These are phyloP conservation scores for Fabrea salina DNA, from an alignment of 169 alveolate genomes.

Conservation along the genomic window DNA sequence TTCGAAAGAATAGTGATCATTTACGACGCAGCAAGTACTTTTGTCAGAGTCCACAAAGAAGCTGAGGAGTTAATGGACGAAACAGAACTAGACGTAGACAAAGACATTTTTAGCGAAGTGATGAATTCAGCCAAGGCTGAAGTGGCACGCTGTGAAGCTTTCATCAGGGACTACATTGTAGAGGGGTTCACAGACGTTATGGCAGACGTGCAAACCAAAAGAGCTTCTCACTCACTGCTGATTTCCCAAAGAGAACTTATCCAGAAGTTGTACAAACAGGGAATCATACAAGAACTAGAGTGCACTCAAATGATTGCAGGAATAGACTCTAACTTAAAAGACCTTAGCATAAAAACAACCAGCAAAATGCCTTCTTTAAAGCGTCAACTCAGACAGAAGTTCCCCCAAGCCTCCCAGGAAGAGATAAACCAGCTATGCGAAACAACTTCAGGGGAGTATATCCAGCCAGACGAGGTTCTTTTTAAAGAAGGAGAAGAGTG, in stretches of 20 bases:
- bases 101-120: background rate
- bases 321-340: background rate
- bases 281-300: conserved; percentile 11
- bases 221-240: background rate
- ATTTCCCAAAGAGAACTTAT: conserved; percentile 6
- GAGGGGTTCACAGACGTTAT: conserved; percentile 17
- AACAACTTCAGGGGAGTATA: background rate
- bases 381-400: conserved; percentile 10
- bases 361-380: background rate
- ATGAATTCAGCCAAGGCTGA: background rate
- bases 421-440: background rate
- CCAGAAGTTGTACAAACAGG: conserved; percentile 7
- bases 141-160: background rate
- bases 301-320: background rate
- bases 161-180: background rate
- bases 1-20: background rate
- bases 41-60: conserved; percentile 2
- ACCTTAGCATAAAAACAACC: background rate
- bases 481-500: background rate
- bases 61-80: conserved; percentile 13
- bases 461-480: background rate
- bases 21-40: conserved; percentile 17
- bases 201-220: conserved; percentile 29
- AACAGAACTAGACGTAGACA: background rate
- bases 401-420: background rate